Evolutionary conservation across 2,329 filamentous ascomycete species (phyloP).

Genomic region (Talaromyces sp.): DNA sequence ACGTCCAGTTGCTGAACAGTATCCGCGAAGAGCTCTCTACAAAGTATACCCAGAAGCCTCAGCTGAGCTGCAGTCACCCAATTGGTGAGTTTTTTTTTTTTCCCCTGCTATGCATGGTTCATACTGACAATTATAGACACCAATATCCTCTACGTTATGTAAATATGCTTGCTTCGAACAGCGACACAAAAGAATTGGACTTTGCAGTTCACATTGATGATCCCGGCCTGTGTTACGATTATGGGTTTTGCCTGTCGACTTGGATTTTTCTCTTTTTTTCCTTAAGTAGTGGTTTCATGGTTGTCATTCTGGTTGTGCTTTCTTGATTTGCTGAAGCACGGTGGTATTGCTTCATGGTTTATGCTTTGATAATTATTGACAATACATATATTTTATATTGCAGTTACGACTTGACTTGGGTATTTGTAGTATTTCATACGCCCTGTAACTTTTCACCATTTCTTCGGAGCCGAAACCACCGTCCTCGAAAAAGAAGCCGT

Average conservation of each 20-base stretch:
- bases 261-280: neutral
- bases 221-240: neutral
- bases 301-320: neutral
- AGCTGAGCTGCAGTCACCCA: conserved; percentile 93
- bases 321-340: too few species aligned
- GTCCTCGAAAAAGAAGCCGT: conserved; percentile 48
- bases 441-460: conserved; percentile 14
- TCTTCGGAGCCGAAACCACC: conserved; percentile 46
- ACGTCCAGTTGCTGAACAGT: conserved; percentile 91
- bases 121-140: conserved; percentile 47
- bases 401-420: neutral
- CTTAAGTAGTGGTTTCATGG: neutral
- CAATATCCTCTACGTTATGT: conserved; percentile 65
- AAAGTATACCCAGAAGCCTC: conserved; percentile 92
- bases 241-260: neutral
- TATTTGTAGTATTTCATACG: neutral
- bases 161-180: conserved; percentile 18
- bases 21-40: conserved; percentile 82
- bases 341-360: neutral
- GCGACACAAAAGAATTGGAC: neutral
- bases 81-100: conserved; percentile 61
- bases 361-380: neutral
- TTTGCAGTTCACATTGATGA: conserved; percentile 1
- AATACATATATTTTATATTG: neutral
- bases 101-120: neutral